Evolutionary conservation across 1,284 basidiomycete species (phyloP), one percentile per base, ranked within the genome.

Genomic region (Gomphus bonarii): DNA sequence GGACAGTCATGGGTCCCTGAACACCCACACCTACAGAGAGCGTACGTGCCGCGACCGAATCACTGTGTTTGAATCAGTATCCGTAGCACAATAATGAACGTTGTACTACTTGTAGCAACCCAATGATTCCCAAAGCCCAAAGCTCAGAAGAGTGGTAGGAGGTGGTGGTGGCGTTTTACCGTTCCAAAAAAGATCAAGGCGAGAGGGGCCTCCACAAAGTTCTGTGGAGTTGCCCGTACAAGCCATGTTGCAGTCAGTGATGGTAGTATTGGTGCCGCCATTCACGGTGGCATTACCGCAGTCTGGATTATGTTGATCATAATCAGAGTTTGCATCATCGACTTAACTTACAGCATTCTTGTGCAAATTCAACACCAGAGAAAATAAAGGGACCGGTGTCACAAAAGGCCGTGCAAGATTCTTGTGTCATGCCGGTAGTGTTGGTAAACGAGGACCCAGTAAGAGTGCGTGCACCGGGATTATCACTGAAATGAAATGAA

Each of bases 141-240:
- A 74, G 56, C 67, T 75, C 1, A 75, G 71, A 1, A 76, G 73
- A 48, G 74, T 78, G 20, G 68, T 67, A 0, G 83, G 78, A 18
- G 77, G 68, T 1, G 82, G 65, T 5, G 84, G 78, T 30, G 82
- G 80, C 14, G 68, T 59, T 44, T 69, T 67, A 28, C 84, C 82
- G 62, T 75, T 84, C 74, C 74, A 80, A 69, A 79, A 88, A 5
- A 88, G 66, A 63, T 79, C 82, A 10, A 88, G 70, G n/a, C 75
- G 76, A 65, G 74, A 68, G 1, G 73, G 67, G 3, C 79, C 81
- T 58, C 85, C 85, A 64, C 85, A 88, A 2, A 68, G 66, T 65
- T 88, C 81, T 3, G 63, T 60, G 2, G 77, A 55, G 63, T 85
- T 75, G 7, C 85, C 85, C 0, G 73, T 73, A 67, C 85, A 88